Base-by-base conservation (phyloP, 352 stramenopile genomes). In the Pythium graminicola region DNA sequence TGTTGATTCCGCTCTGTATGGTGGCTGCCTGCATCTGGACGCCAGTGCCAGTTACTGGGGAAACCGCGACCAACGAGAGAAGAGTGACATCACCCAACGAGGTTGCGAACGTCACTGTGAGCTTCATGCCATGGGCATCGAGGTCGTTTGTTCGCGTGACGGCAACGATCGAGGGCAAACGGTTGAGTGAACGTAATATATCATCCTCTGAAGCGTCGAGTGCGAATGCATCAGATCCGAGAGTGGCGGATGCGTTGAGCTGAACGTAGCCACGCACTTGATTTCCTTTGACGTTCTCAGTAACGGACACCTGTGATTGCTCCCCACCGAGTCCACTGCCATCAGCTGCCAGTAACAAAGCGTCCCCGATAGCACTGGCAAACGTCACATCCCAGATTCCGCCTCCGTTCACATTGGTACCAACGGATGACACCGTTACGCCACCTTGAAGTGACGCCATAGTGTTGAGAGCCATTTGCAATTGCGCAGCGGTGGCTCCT, bases 371-470 rank as follows among this genome's bases (percentile, higher is more conserved):
- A 6, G 43, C 60, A n/a, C 49, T 57, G 4, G 68, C 44, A 48
- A 86, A 86, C 2, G 73, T 73, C 2, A 86, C 42, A 0, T 67
- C 46, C 72, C 78, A 86, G 0, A 64, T 48, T 8, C 52, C 48
- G 1, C 69, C 73, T 13, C 69, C 69, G 17, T 70, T 76, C 4
- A 54, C 48, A 33, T 65, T 54, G 1, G 26, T 32, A 13, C 33
- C 20, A 10, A 47, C 36, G n/a, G 17, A 8, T 29, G 52, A 45
- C 1, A 76, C 72, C 1, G 51, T 67, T 5, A 84, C 60, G 9
- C 47, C 58, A 9, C 51, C 52, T 31, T 27, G 27, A 40, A 74
- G 51, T 11, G 17, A 33, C 7, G 4, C 24, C 1, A 83, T 44
- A 0, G 3, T n/a, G 8, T 69, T 61, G 2, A 83, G 49, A 22